A percentile compares a stretch with the other conserved stretches of the same genome.
These are phyloP conservation scores for Aspergillus cavernicola DNA, from an alignment of 495 filamentous ascomycete genomes.

Conservation along the genomic window DNA sequence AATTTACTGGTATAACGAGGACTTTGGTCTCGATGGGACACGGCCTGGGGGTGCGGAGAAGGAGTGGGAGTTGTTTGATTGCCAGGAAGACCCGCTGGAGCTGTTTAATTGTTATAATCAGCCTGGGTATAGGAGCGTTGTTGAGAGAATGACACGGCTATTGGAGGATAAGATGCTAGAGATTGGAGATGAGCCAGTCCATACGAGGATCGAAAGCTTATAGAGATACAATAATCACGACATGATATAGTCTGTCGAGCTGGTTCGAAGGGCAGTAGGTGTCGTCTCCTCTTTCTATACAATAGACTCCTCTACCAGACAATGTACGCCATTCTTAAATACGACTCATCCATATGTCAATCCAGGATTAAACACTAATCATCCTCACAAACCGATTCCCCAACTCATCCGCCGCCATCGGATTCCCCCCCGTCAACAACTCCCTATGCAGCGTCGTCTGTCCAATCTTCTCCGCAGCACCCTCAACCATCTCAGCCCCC, in stretches of 20 bases:
- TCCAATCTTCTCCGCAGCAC: conserved; percentile 23
- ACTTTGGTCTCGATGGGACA: conserved; percentile 34
- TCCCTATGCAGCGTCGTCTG: conserved; percentile 26
- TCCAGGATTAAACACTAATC: conserved; percentile 23
- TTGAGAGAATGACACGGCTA: neutral
- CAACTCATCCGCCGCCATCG: conserved; percentile 26
- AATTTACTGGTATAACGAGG: conserved; percentile 46
- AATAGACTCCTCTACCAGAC: no score
- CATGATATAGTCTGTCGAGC: no score
- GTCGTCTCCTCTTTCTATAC: no score
- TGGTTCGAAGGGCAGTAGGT: no score
- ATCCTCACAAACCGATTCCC: conserved; percentile 31
- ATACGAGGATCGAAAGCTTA: neutral
- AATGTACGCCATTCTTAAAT: no score
- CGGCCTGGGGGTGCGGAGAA: conserved; percentile 29
- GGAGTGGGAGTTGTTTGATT: conserved; percentile 47
- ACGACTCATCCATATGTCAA: no score
- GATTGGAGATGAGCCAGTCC: neutral
- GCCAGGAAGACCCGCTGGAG: conserved; percentile 40
- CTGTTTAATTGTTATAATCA: conserved; percentile 41
- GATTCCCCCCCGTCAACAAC: conserved; percentile 29
- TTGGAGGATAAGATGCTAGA: neutral
- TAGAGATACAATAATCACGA: no score
- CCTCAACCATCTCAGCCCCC: conserved; percentile 29
- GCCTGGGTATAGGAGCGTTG: conserved; percentile 18